Base-by-base conservation (phyloP, 2,329 filamentous ascomycete genomes). In the Neonectria ditissima region DNA sequence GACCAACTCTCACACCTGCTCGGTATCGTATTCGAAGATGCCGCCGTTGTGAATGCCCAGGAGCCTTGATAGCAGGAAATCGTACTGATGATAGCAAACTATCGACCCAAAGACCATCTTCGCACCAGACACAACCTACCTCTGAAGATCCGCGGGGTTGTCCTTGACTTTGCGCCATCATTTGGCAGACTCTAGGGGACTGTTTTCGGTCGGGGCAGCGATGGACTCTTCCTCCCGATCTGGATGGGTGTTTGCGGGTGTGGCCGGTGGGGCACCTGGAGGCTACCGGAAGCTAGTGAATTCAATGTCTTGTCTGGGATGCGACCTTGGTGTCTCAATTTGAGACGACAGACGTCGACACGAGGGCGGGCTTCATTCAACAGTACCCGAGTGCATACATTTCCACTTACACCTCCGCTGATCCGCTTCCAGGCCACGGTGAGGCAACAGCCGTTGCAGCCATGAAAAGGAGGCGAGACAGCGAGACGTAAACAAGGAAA, bases 241-340 rank as follows among this genome's bases (percentile, higher is more conserved):
- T 62, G 59, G 52, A 62, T 57, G 59, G 59, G 53, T 57, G 53
- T 62, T 62, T 62, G 59, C 59, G 59, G 59, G 59, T 62, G 59
- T 54, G 59, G 39, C 48, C 55, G 59, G 59, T 62, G 59, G 53
- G 53, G 45, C 54, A 43, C 20, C 37, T 48, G 59, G 59, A 62
- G 59, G 48, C 59, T 57, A 62, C 59, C 59, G 59, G 59, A 62
- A 62, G 59, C 59, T 62, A 62, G 59, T 62, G 59, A 62, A 62
- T 62, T 62, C 59, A 54, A 62, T 57, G 59, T 57, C 59, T 62
- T 48, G 59, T 43, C 57, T 45, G 39, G 51, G 56, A 59, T 52
- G 56, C 39, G 56, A 53, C 39, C 18, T 24, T 44, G 22, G 16
- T 20, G 52, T 44, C 34, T 43, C 22, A 26, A 30, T 55, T 44